Evolutionary conservation across 1,139 yeast genomes (phyloP), one percentile per base, ranked within the genome.

Genomic region (Kluyveromyces marxianus): DNA sequence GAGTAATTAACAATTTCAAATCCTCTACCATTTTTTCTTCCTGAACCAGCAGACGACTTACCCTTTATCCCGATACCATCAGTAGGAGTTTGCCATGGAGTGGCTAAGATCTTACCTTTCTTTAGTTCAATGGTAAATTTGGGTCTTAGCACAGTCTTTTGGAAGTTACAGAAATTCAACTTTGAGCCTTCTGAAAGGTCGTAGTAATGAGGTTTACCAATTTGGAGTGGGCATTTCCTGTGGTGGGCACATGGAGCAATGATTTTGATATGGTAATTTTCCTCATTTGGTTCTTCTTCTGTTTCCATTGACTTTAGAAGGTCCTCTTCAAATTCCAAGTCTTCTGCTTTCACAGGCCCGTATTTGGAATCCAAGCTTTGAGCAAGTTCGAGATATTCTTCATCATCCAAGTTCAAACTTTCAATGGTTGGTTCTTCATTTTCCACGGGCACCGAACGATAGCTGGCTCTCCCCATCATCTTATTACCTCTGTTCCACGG

Each of bases 161-260:
- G 77, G 63, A 82, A 90, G 44, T 85, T 79, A 60, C 97, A 89
- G 72, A 90, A 88, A 44, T 72, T 73, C 44, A 84, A 67, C 48
- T 79, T 70, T 52, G 73, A 81, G 47, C 79, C 88, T 43, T 76
- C 72, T n/a, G 81, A 77, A 38, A 75, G 74, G 44, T 73, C 72
- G 57, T 83, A 83, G 54, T 74, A 80, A 38, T 79, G 79, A 4
- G 90, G 88, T 49, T 83, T 84, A 10, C 83, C 81, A 31, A 80
- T 73, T 62, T 89, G 97, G 46, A 92, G 68, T 0, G 98, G 97
- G 59, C 97, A 90, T 54, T 72, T 76, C 29, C 82, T 77, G 57
- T 89, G 97, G 62, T 92, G 97, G 0, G 95, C 68, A 60, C 97
- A 92, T 3, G 98, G 98, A 0, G 96, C 96, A 30, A 92, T 59